Evolutionary conservation across 1,284 basidiomycete species (phyloP), one percentile per base, ranked within the genome.

Genomic region (Apiotrichum brassicae): DNA sequence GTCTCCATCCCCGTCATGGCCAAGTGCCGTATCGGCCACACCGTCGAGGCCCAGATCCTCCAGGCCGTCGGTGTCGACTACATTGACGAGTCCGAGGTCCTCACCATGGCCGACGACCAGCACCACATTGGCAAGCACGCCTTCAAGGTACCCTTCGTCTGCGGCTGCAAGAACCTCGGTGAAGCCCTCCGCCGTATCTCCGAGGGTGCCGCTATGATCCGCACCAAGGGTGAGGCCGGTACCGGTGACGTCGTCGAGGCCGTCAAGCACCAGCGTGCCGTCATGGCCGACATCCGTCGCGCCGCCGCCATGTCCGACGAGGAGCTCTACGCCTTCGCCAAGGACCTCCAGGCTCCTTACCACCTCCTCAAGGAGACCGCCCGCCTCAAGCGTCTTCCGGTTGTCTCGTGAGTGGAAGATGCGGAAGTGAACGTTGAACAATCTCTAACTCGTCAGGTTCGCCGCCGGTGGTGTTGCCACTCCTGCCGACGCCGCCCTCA

Each of bases 191-290:
- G 94, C 35, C 85, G 94, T 60, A 97, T 99, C 68, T 91, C 88
- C 25, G 94, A 99, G 73, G 95, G 94, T 53, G 95, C 92, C 1
- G 89, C 93, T 11, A 70, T 92, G 78, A 92, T 97, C 73, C 87
- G 93, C 62, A 95, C 93, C 53, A 97, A 95, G 76, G 93, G 95
- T 56, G 89, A 92, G 75, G 94, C 94, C 22, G 94, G 94, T 34
- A 98, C 94, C 0, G 94, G 95, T 35, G 97, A 99, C 72, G 88
- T 97, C 45, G 90, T 97, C 58, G 94, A 97, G 76, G 92, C 91
- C 37, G 94, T 97, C 49, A 83, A 89, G 57, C 94, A 97, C 78
- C 84, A 87, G 65, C 83, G 94, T 48, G 78, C 85, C 22, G 83
- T 94, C 53, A 83, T 78, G 76, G 77, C 82, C 59, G 89, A 93